Evolutionary conservation across 148 eudicot genomes (phyloP), one percentile per base, ranked within the genome.

Genomic region (Cornus florida): DNA sequence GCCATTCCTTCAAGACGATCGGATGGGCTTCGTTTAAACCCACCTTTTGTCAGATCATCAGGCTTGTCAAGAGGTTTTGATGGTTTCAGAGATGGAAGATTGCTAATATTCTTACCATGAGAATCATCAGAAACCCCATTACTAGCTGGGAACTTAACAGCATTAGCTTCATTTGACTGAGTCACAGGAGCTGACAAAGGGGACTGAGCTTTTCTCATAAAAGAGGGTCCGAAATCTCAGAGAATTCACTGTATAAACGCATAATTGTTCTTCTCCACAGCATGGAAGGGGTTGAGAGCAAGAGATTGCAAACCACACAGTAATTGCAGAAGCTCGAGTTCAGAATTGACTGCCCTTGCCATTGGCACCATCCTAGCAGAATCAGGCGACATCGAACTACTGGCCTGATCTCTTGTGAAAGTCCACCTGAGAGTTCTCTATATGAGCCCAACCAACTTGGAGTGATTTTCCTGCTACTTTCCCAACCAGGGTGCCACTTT

Each of bases 1-100:
- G 88, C 87, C 33, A 84, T 69, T 79, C 87, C 93, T 78, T 92
- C 98, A 67, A 82, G 91, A 46, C 89, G 93, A 80, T 92, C 94
- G 2, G 95, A 91, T 57, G 89, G 91, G 33, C 83, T 80, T 24
- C 91, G 90, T 71, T 91, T 93, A 68, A 78, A 79, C 62, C 93
- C 91, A 38, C 76, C 88, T 83, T 84, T 92, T 3, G 86, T 85
- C 11, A 88, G 81, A 74, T 91, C 92, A 9, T 85, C 92, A 33
- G 73, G 79, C 73, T 87, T 85, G 13, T 65, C 70, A 12, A 65
- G 57, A 79, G 86, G 83, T 84, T 84, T 90, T 43, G 73, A 75
- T 6, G 73, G 82, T 79, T 85, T 95, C 50, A 39, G 50, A 70
- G 88, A 41, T 70, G 84, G 69, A 35, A 74, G 59, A 65, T 84